Conservation (phyloP, 139 green algal species). For the Penium margaritaceum region DNA sequence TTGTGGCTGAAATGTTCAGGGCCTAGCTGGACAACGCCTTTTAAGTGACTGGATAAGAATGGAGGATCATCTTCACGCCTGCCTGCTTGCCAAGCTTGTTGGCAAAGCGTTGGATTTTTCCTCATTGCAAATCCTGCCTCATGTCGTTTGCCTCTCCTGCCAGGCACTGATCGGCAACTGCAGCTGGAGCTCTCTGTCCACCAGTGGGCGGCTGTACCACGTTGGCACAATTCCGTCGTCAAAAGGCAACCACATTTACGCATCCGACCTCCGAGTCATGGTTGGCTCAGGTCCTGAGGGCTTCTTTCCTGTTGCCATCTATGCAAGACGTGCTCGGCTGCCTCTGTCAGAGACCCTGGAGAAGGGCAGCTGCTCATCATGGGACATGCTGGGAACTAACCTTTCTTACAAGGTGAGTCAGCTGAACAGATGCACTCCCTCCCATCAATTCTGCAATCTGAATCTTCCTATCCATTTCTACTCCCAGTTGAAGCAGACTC, state of each 20-base stretch:
- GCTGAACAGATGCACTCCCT: no score
- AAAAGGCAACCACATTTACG: constrained; percentile 43
- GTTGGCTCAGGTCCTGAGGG: constrained; percentile 23
- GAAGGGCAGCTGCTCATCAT: constrained; percentile 25
- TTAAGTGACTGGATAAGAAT: no score
- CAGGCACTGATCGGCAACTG: constrained; percentile 38
- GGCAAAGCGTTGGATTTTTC: no score
- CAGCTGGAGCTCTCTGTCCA: constrained; percentile 32
- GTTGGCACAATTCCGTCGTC: constrained; percentile 37
- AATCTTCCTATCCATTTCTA: no score
- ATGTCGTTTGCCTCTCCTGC: background rate
- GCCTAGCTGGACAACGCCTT: no score
- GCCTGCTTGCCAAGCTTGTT: no score
- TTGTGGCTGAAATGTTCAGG: no score
- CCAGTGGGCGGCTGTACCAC: constrained; percentile 31
- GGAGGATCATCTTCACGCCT: no score
- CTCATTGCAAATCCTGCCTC: no score
- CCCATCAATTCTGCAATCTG: no score
- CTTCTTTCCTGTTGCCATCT: constrained; percentile 41
- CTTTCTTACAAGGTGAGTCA: constrained; percentile 42
- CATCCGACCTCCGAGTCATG: constrained; percentile 36
- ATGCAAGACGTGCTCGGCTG: constrained; percentile 34
- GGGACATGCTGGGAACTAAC: constrained; percentile 44
- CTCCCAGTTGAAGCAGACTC: no score
- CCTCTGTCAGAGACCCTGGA: constrained; percentile 31